Evolutionary conservation across 1,139 yeast species (phyloP), one percentile per base, ranked within the genome.

Genomic region (Debaryomyces sp.): DNA sequence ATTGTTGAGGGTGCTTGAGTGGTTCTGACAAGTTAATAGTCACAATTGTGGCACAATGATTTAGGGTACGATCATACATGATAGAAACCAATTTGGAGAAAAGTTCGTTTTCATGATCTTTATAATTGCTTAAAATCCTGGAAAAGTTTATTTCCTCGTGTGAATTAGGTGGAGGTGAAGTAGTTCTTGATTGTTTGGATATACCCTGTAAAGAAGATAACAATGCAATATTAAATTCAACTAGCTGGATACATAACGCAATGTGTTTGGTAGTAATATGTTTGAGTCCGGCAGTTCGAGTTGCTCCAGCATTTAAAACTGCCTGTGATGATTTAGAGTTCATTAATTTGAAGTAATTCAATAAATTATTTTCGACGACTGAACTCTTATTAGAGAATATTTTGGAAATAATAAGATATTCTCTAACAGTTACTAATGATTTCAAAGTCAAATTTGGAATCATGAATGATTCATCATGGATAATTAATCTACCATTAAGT

Each of bases 201-300:
- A 62, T 52, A 4, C 44, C 43, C 36, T 64, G 64, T 2, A 66
- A 47, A 21, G 45, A 39, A 2, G 51, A 47, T 44, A 73, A 56
- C 5, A 73, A 58, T 1, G 61, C 59, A 10, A 71, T 54, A 68
- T 65, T 56, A 71, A 75, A 65, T 68, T 80, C 67, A 68, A 76
- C 58, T 66, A 80, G 64, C 54, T 87, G 91, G 2, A 86, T 81
- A 37, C 89, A 82, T 35, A 87, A 71, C 0, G 92, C 87, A 49
- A 88, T 66, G 62, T 87, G 90, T 55, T 84, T 85, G 2, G 92
- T 87, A 5, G 90, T 85, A 43, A 88, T 87, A 58, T 87, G 91
- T 56, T 81, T 84, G 48, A 88, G 70, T 0, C 90, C 91, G 0
- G 92, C 90, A 0, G 90, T 81, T 52, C 84, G 70, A 1, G 89